phyloP scores from a whole-genome alignment of 202 grass and related monocot genomes.

The Hordeum pubiflorum region DNA sequence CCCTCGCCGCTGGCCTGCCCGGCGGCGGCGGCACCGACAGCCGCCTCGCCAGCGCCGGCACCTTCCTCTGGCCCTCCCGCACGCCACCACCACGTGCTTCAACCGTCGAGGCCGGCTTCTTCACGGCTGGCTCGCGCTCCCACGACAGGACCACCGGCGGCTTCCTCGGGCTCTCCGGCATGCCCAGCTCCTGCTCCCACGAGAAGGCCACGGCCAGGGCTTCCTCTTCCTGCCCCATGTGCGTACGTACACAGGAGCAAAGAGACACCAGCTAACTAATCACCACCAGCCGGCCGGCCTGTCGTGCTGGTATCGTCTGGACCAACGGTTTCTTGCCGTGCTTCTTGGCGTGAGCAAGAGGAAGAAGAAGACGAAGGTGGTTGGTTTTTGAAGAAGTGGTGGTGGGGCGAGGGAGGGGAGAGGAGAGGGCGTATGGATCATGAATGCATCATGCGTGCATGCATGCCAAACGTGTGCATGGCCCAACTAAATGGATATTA shows the following conservation, averaged over 20 bases:
- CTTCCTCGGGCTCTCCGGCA: conserved; percentile 18
- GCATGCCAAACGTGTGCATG: conserved; percentile 32
- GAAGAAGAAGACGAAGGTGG: not conserved
- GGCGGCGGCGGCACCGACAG: conserved; percentile 46
- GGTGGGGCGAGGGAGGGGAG: not conserved
- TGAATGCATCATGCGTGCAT: not conserved
- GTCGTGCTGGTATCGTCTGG: not conserved
- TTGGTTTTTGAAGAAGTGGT: not conserved
- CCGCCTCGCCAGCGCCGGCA: not conserved
- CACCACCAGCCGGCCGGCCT: not conserved
- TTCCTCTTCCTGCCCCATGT: conserved; percentile 27
- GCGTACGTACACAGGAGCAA: not conserved
- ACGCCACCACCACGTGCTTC: not conserved
- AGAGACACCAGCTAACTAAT: not conserved
- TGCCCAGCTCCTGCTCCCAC: conserved; percentile 36
- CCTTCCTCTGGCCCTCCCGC: conserved; percentile 15
- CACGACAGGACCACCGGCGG: conserved; percentile 38
- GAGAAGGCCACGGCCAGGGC: conserved; percentile 30
- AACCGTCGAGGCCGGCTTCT: not conserved
- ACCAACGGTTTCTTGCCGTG: not conserved
- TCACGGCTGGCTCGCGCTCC: conserved; percentile 41
- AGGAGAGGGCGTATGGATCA: conserved; percentile 8
- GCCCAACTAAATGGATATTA: conserved; percentile 11
- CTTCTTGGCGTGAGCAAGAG: not conserved
- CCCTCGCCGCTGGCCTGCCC: not conserved